Evolutionary conservation across 805 yeast species (phyloP).

Genomic region (Lachancea mirantina): DNA sequence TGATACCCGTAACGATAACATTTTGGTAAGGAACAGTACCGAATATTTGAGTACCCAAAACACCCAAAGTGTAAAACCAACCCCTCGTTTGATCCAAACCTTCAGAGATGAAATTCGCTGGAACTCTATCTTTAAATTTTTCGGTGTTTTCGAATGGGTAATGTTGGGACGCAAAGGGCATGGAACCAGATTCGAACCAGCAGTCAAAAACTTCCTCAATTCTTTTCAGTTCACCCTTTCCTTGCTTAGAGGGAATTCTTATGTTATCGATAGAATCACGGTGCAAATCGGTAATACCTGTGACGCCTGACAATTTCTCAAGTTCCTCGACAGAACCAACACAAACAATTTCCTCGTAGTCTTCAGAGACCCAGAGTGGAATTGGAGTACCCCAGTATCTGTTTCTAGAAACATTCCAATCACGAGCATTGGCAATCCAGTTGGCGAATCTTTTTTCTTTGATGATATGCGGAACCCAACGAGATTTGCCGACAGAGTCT

Average conservation of each 20-base stretch:
- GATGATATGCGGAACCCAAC: slow-evolving; percentile 89
- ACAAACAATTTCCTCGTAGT: slow-evolving; percentile 86
- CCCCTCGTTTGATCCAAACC: slow-evolving; percentile 99
- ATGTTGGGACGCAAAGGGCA: slow-evolving; percentile 97
- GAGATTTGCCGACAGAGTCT: slow-evolving; percentile 73
- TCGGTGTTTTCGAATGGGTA: slow-evolving; percentile 90
- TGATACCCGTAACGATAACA: slow-evolving; percentile 94
- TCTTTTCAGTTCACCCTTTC: slow-evolving; percentile 83
- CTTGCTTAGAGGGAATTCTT: slow-evolving; percentile 86
- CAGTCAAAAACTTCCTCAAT: slow-evolving; percentile 98
- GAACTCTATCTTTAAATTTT: slow-evolving; percentile 66
- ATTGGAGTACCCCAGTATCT: slow-evolving; percentile 99
- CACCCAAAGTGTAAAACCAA: slow-evolving; percentile 97
- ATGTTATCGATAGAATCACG: slow-evolving; percentile 87
- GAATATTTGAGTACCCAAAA: slow-evolving; percentile 90
- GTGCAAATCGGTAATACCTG: slow-evolving; percentile 81
- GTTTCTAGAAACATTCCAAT: slow-evolving; percentile 97
- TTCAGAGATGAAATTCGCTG: slow-evolving; percentile 96
- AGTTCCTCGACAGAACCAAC: slow-evolving; percentile 87
- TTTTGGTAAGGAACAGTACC: slow-evolving; percentile 89
- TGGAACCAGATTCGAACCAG: slow-evolving; percentile 99
- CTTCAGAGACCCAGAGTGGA: slow-evolving; percentile 96
- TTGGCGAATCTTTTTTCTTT: slow-evolving; percentile 94
- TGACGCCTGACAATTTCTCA: slow-evolving; percentile 72
- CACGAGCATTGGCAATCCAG: slow-evolving; percentile 98